Evolutionary conservation across 1,284 basidiomycete genomes (phyloP).

Genomic region (Irpex lacteus): DNA sequence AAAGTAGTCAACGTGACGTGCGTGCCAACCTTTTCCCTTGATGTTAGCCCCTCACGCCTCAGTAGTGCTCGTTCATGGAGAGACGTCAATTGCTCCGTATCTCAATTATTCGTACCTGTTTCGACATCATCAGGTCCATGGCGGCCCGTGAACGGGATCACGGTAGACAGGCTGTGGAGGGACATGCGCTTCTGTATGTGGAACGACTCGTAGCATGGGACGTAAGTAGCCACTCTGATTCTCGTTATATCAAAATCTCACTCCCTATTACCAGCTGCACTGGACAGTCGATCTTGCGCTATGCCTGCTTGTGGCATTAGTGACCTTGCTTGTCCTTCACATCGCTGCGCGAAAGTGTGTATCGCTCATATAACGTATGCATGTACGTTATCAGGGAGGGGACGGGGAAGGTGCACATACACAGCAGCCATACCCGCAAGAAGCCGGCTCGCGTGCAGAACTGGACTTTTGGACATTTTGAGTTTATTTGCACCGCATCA

Average conservation of each 20-base stretch:
- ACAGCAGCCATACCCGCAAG: not conserved
- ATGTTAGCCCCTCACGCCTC: constrained; percentile 3
- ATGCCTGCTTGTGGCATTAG: not conserved
- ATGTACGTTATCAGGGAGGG: constrained; percentile 3
- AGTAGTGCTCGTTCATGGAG: constrained; percentile 63
- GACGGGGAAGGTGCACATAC: constrained; percentile 11
- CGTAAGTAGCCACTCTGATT: not conserved
- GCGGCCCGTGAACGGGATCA: constrained; percentile 48
- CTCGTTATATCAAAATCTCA: not conserved
- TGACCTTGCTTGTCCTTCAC: constrained; percentile 10
- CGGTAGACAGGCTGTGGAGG: constrained; percentile 63
- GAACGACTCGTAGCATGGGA: constrained; percentile 32
- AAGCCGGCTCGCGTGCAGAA: constrained; percentile 5
- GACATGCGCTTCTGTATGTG: constrained; percentile 65
- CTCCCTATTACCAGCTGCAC: not conserved
- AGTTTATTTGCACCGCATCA: constrained; percentile 11
- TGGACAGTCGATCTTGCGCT: not conserved
- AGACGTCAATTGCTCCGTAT: constrained; percentile 58
- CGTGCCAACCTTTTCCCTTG: constrained; percentile 26
- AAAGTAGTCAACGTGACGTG: constrained; percentile 71
- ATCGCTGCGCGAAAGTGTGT: constrained; percentile 1
- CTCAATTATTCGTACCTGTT: constrained; percentile 49
- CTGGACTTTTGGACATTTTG: constrained; percentile 11
- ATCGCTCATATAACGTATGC: constrained; percentile 2
- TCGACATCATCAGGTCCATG: constrained; percentile 28